Evolutionary conservation across 2,329 filamentous ascomycete species (phyloP), one percentile per base, ranked within the genome.

Genomic region (Trichophaea hybrida): DNA sequence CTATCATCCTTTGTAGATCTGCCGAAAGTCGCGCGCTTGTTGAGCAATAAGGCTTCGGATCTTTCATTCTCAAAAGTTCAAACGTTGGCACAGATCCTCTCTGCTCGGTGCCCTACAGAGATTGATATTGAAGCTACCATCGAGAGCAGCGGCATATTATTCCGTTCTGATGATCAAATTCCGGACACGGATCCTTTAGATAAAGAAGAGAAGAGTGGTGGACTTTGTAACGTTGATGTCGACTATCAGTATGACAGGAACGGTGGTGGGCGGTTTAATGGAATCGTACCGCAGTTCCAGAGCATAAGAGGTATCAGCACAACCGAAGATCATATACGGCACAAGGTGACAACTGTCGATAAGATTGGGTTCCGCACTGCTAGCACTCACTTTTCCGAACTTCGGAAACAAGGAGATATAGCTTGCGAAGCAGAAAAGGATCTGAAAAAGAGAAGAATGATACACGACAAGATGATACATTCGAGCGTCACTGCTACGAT

Each of bases 21-120:
- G 24, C 35, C 57, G 7, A 59, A 58, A 6, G 17, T 68, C 24
- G 33, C 33, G 15, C 68, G 69, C 15, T 70, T 75, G 34, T 71
- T 75, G 54, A 69, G 71, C 63, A 73, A 68, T 10, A 70, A 74
- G 4, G 74, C 72, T 1, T 65, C 67, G 34, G 12, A 59, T 59
- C 37, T 71, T 59, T 46, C 65, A 58, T 57, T 68, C 59, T 37
- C 61, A 48, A 44, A 64, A 55, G 46, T 68, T 65, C 24, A 64
- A 52, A 59, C 52, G 8, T 54, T 72, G 5, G 63, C 68, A 38
- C 62, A 64, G 7, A 69, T 69, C 48, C 61, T 69, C 48, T 58
- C 58, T 24, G 61, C 64, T 33, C 52, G 61, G 15, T 68, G 67
- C 24, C 67, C 67, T 3, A 61, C 57, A 2, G 52, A 61, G 17